phyloP scores from a whole-genome alignment of 2,329 filamentous ascomycete species.

The Tolypocladium endophyticum region DNA sequence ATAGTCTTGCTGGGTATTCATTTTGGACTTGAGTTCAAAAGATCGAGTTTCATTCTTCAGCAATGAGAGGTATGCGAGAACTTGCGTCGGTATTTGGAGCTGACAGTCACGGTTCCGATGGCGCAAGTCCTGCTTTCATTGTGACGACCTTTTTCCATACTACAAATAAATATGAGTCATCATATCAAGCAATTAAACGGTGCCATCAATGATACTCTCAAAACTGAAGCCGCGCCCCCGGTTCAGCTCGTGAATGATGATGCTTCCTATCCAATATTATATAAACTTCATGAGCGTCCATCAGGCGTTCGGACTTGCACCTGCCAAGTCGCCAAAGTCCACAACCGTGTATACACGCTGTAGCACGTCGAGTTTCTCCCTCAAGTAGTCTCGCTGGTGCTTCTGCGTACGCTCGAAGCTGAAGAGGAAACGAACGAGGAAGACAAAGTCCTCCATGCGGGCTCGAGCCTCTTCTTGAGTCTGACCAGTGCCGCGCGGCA shows the following conservation, averaged over 20 bases:
- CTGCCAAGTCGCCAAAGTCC: conserved; percentile 14
- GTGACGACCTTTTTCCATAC: background rate
- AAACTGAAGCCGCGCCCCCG: background rate
- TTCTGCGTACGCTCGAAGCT: conserved; percentile 35
- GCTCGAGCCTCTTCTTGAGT: conserved; percentile 31
- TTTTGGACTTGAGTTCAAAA: background rate
- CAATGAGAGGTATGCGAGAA: background rate
- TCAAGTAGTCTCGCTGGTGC: conserved; percentile 30
- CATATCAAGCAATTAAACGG: background rate
- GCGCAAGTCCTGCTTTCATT: background rate
- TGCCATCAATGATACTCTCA: background rate
- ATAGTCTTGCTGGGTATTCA: background rate
- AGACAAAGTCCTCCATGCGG: conserved; percentile 42
- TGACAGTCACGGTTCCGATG: background rate
- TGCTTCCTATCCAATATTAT: background rate
- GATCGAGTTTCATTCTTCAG: background rate
- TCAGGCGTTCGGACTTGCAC: conserved; percentile 9
- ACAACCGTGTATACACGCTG: conserved; percentile 19
- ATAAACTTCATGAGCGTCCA: background rate
- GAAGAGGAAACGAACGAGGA: conserved; percentile 38
- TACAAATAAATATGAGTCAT: background rate
- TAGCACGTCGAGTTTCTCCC: conserved; percentile 26
- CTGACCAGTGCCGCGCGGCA: conserved; percentile 29
- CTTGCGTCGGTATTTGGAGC: background rate
- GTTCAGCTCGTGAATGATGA: background rate